These are phyloP conservation scores for Cystofilobasidium ferigula DNA, from an alignment of 768 basidiomycete genomes.

Conservation along the genomic window DNA sequence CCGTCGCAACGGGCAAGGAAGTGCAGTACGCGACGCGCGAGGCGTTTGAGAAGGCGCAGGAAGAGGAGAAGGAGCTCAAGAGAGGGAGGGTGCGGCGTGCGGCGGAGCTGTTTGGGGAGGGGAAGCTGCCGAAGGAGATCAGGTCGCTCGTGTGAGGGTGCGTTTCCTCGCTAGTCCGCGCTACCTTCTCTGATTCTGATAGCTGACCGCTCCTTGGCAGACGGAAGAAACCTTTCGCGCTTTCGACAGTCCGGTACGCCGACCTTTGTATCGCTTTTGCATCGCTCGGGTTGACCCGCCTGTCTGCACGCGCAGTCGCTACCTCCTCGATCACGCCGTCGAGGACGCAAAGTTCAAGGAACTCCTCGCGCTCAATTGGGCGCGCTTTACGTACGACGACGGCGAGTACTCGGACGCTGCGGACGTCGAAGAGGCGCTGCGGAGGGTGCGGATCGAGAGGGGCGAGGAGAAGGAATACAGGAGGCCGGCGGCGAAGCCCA, in stretches of 20 bases:
- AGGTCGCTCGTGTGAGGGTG: not conserved
- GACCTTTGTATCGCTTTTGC: not conserved
- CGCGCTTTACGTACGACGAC: not conserved
- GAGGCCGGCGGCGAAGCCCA: not conserved
- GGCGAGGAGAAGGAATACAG: not conserved
- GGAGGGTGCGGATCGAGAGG: not conserved
- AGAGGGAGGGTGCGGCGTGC: not conserved
- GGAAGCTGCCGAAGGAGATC: not conserved
- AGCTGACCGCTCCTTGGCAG: not conserved
- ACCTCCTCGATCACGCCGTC: not conserved
- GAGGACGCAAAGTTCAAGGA: not conserved
- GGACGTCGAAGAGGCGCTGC: not conserved
- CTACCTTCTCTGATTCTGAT: too few relatives aligned
- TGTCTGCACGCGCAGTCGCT: not conserved
- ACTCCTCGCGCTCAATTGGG: not conserved
- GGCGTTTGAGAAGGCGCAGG: not conserved
- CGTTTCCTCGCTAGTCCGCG: not conserved
- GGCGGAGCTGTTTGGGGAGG: not conserved
- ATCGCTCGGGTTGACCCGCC: not conserved
- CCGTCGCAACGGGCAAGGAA: not conserved
- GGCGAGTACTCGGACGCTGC: not conserved
- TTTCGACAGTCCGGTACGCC: not conserved
- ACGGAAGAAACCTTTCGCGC: not conserved
- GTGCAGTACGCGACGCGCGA: not conserved
- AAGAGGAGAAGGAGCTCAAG: not conserved